Evolutionary conservation across 345 rosid species (phyloP).

Genomic region (Atalantia buxifolia): DNA sequence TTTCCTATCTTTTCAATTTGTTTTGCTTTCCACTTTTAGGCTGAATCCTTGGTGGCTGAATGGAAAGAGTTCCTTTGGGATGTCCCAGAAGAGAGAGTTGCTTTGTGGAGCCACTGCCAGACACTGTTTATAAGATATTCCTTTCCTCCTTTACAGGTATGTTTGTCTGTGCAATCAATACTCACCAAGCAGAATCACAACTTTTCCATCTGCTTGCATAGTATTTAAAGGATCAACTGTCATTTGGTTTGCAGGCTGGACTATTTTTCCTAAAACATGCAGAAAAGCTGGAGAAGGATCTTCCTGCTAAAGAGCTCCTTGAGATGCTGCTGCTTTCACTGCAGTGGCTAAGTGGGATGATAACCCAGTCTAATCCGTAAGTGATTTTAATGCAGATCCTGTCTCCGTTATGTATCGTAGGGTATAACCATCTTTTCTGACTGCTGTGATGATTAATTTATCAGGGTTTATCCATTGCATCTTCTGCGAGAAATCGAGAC

Average conservation of each 20-base stretch:
- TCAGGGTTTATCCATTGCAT: conserved; percentile 89
- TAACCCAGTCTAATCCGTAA: conserved; percentile 74
- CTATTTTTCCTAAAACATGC: conserved; percentile 92
- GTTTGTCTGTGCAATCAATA: not conserved
- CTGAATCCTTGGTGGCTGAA: conserved; percentile 97
- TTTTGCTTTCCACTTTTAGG: conserved; percentile 41
- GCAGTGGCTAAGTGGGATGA: conserved; percentile 96
- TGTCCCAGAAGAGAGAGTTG: conserved; percentile 98
- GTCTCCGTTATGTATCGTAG: conserved; percentile 4
- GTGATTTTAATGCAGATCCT: conserved; percentile 31
- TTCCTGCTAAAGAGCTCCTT: conserved; percentile 87
- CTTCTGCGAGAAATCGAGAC: conserved; percentile 97
- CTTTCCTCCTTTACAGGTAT: conserved; percentile 85
- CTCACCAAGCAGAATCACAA: not conserved
- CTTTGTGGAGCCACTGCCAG: conserved; percentile 98
- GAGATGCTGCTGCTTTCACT: conserved; percentile 88
- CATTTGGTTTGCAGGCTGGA: conserved; percentile 66
- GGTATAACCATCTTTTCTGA: conserved; percentile 22
- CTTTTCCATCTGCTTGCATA: conserved; percentile 9
- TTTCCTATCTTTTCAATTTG: not conserved
- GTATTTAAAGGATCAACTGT: conserved; percentile 9
- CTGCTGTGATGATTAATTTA: conserved; percentile 18
- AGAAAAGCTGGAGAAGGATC: conserved; percentile 92
- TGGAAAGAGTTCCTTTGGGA: conserved; percentile 99
- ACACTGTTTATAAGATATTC: conserved; percentile 81